A percentile compares a stretch with the other conserved stretches of the same genome.
These are phyloP conservation scores for Kokia cookei DNA, from an alignment of 441 rosid species.

Conservation along the genomic window DNA sequence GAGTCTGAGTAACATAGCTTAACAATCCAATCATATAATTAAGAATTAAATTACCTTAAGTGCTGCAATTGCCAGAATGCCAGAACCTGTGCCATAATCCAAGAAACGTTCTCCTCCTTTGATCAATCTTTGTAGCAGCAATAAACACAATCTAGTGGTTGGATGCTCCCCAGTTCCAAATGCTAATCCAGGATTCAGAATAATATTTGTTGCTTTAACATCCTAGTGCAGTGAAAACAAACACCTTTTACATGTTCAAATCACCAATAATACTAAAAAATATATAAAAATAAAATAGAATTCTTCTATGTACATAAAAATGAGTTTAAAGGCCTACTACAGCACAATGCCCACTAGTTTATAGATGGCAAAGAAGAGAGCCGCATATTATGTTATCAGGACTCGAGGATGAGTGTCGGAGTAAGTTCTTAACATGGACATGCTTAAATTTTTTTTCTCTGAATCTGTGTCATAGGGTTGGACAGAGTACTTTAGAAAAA, in stretches of 20 bases:
- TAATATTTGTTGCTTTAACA: conserved; percentile 56
- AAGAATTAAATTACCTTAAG: conserved; percentile 46
- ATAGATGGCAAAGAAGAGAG: neutral
- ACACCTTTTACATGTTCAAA: neutral
- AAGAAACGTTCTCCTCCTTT: conserved; percentile 74
- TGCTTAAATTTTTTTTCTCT: neutral
- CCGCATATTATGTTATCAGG: neutral
- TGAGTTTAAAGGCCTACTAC: neutral
- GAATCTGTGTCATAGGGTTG: neutral
- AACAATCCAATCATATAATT: neutral
- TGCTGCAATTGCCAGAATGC: conserved; percentile 88
- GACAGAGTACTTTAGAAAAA: neutral
- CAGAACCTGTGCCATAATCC: conserved; percentile 94
- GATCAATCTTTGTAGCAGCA: conserved; percentile 51
- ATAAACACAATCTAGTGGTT: conserved; percentile 61
- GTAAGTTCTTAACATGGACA: neutral
- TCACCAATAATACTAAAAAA: neutral
- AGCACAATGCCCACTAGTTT: neutral
- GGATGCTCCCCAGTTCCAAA: conserved; percentile 96
- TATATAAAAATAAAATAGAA: neutral
- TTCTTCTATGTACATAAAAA: neutral
- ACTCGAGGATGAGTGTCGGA: neutral
- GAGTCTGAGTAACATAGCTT: neutral
- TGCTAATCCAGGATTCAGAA: conserved; percentile 80
- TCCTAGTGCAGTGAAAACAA: conserved; percentile 33